Conservation (phyloP, 2,329 filamentous ascomycete species). For the Paracorniculantispora psalliotae region DNA sequence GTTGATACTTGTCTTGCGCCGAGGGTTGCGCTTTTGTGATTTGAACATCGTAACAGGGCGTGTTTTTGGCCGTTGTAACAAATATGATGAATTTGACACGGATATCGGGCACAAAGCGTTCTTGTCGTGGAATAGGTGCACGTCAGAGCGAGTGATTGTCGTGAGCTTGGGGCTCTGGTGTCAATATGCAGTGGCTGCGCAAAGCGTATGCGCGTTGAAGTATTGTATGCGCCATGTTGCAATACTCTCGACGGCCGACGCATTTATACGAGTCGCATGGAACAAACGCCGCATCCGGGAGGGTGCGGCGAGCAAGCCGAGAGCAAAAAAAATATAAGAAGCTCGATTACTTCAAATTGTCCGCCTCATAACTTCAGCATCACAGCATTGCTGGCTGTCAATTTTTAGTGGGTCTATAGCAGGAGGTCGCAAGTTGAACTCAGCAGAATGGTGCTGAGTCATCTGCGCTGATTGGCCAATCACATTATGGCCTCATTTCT, state of each 20-base stretch:
- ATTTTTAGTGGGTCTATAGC: neutral
- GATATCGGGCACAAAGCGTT: no score
- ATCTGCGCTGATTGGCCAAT: conserved; percentile 25
- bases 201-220: neutral
- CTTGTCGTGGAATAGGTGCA: neutral
- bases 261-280: conserved; percentile 4
- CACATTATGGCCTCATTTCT: conserved; percentile 37
- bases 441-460: conserved; percentile 34
- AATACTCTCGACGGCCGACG: conserved; percentile 4
- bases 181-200: neutral
- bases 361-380: neutral
- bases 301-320: neutral
- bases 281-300: neutral
- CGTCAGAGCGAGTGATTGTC: neutral
- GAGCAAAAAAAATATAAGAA: neutral
- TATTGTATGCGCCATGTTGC: conserved; percentile 1
- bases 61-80: neutral
- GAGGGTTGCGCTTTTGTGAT: no score
- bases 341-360: neutral
- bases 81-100: neutral
- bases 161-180: neutral
- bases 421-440: neutral
- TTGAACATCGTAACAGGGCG: neutral
- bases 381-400: neutral
- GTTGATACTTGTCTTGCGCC: neutral